Evolutionary conservation across 306 rosid species (phyloP), one percentile per base, ranked within the genome.

Genomic region (Quercus rubra): DNA sequence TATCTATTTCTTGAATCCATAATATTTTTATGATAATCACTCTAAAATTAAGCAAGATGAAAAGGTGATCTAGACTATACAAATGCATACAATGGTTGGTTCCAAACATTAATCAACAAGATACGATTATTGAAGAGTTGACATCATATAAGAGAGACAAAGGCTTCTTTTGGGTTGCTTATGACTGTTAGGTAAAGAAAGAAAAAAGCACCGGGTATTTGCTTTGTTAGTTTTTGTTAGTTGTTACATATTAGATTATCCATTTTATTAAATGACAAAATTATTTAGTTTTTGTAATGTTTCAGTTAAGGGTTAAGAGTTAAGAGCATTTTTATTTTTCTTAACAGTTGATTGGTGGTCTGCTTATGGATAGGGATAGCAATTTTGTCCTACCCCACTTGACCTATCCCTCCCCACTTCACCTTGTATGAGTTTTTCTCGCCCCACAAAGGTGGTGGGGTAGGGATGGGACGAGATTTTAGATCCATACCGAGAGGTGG

Each of bases 381-480:
- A 35, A 35, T 35, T 35, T 35, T 35, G 41, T 2, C 0, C 41
- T 0, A 0, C 41, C 8, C 9, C 41, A 35, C 9, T 35, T 35
- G 41, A 35, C 41, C 0, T 1, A 2, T 35, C 41, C 9, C 0
- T 35, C 2, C 9, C 0, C 0, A 0, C 9, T 35, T 35, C 8
- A 0, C 41, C 41, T 0, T 2, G 0, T 35, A 2, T 0, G 2
- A 9, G 8, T 35, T 35, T 35, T 35, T 1, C 41, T 0, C 0
- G 0, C 7, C 38, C 0, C 0, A 0, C 38, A 33, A 33, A 33
- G 38, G 38, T 33, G 38, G 2, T 33, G 7, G 7, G 38, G 38
- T 0, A 5, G 0, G 7, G 38, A 33, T 33, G 7, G 2, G 38
- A 0, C 1, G 6, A 5, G 1, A 31, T 31, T 31, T 31, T 31